Percentiles rank a stretch among this genome's conserved stretches.
phyloP scores from a whole-genome alignment of 2,329 filamentous ascomycete genomes.

The Dryadomyces sulphureus region DNA sequence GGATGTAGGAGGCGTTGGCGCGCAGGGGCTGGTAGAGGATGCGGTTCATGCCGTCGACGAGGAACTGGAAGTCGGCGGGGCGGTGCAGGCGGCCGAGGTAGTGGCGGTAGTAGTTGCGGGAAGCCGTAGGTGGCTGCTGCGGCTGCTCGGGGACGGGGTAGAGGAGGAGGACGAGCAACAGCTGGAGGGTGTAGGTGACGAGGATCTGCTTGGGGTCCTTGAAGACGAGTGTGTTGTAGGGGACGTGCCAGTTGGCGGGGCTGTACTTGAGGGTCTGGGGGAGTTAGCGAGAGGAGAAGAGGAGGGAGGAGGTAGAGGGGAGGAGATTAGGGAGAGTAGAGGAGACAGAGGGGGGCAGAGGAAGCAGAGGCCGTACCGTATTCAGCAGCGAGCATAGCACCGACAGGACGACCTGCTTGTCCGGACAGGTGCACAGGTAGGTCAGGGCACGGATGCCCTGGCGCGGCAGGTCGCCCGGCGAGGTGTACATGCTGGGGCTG shows the following conservation, averaged over 20 bases:
- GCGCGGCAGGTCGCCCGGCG: slow-evolving; percentile 62
- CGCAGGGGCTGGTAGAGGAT: slow-evolving; percentile 88
- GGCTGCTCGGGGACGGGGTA: slow-evolving; percentile 76
- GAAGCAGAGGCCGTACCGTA: slow-evolving; percentile 68
- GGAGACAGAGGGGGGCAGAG: neutral
- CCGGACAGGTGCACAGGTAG: slow-evolving; percentile 73
- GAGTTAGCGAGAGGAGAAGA: neutral
- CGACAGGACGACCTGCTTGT: slow-evolving; percentile 85
- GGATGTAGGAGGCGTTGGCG: slow-evolving; percentile 75
- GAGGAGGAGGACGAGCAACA: slow-evolving; percentile 71
- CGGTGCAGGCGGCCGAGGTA: slow-evolving; percentile 82
- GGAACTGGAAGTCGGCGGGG: slow-evolving; percentile 93
- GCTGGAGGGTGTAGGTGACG: slow-evolving; percentile 81
- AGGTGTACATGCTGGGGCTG: slow-evolving; percentile 88
- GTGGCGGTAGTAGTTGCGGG: slow-evolving; percentile 75
- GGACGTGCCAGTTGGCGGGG: slow-evolving; percentile 81
- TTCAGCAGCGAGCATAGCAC: slow-evolving; percentile 87
- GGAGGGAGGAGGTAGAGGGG: neutral
- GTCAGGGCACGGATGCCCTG: slow-evolving; percentile 74
- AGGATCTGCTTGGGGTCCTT: slow-evolving; percentile 82
- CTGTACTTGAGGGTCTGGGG: slow-evolving; percentile 83
- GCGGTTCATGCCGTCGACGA: slow-evolving; percentile 85
- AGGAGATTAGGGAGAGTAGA: neutral
- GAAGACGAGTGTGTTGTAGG: slow-evolving; percentile 84
- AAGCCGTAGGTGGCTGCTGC: slow-evolving; percentile 16